Evolutionary conservation across 164 flowering plant species (phyloP).

Genomic region (Vitis rupestris): DNA sequence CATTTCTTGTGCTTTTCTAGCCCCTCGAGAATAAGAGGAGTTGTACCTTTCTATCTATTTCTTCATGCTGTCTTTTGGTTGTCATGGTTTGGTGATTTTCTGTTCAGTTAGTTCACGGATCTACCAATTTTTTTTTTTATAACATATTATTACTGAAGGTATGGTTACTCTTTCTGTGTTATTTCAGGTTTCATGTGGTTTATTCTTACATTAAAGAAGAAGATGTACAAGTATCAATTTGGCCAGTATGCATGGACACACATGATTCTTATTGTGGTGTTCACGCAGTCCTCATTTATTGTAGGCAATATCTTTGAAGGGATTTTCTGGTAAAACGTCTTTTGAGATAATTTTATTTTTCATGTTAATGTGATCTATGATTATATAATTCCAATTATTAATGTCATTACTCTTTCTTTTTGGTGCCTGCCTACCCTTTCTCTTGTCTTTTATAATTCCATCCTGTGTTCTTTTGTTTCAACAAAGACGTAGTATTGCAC

Average conservation of each 20-base stretch:
- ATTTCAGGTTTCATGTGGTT: constrained; percentile 91
- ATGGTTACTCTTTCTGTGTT: not conserved
- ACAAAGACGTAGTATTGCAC: too few species aligned
- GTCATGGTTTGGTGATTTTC: not conserved
- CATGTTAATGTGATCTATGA: too few species aligned
- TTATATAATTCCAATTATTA: too few species aligned
- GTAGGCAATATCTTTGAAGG: constrained; percentile 97
- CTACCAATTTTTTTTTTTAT: not conserved
- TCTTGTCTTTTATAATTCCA: too few species aligned
- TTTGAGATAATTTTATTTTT: not conserved
- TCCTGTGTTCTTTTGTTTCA: too few species aligned
- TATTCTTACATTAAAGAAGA: constrained; percentile 91
- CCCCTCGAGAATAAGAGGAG: too few species aligned
- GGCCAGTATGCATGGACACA: constrained; percentile 99
- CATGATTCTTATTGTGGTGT: constrained; percentile 94
- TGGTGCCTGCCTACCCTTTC: too few species aligned
- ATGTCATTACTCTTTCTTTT: too few species aligned
- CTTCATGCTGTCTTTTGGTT: too few species aligned
- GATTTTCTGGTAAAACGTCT: constrained; percentile 75
- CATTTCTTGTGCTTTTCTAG: too few species aligned
- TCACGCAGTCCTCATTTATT: constrained; percentile 85
- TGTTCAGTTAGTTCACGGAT: too few species aligned
- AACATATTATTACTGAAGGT: constrained; percentile 1
- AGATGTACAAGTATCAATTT: constrained; percentile 99
- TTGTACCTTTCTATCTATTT: too few species aligned